Evolutionary conservation across 1,284 basidiomycete species (phyloP).

Genomic region (Anthracocystis walkeri): DNA sequence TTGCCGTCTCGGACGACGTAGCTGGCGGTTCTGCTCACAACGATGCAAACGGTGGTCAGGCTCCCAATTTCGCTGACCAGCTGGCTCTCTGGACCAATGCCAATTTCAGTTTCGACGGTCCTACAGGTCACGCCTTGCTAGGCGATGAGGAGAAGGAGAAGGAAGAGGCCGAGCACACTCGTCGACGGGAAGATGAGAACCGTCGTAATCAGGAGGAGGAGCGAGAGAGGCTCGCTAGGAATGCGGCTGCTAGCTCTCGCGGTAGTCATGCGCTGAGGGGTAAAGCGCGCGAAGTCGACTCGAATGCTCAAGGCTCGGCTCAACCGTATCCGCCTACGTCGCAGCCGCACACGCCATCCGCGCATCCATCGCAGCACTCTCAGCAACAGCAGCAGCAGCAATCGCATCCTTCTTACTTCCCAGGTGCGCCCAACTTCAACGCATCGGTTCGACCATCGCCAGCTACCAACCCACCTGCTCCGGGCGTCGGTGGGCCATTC

Average conservation of each 20-base stretch:
- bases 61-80: constrained; percentile 66
- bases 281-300: constrained; percentile 44
- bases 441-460: constrained; percentile 29
- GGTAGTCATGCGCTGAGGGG: constrained; percentile 45
- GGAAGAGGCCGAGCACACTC: constrained; percentile 59
- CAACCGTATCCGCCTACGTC: constrained; percentile 32
- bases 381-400: constrained; percentile 33
- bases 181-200: constrained; percentile 51
- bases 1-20: constrained; percentile 43
- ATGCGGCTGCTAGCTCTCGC: constrained; percentile 52
- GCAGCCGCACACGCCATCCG: constrained; percentile 22
- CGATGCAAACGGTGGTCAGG: constrained; percentile 36
- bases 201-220: constrained; percentile 57
- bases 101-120: constrained; percentile 68
- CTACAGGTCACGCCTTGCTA: constrained; percentile 67
- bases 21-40: constrained; percentile 29
- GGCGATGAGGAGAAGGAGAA: constrained; percentile 68
- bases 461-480: constrained; percentile 31
- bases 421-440: constrained; percentile 37
- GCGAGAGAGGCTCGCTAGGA: constrained; percentile 45
- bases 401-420: constrained; percentile 27
- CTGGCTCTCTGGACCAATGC: constrained; percentile 69
- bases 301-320: constrained; percentile 19
- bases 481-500: constrained; percentile 25
- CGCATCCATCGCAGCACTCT: constrained; percentile 27